Evolutionary conservation across 305 asterid genomes (phyloP).

Genomic region (Rubia occidens): DNA sequence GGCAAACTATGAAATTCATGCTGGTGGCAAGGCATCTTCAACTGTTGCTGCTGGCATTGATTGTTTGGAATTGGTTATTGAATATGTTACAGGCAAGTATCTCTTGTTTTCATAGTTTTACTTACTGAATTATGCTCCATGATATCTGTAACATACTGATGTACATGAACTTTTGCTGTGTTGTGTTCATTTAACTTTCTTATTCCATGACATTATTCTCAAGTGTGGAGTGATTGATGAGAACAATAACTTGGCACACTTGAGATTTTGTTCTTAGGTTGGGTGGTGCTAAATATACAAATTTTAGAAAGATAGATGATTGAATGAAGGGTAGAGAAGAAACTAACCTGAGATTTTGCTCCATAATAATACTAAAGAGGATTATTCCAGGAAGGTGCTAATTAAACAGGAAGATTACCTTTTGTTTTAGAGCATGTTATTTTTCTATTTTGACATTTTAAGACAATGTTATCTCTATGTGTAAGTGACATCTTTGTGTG

Average conservation of each 20-base stretch:
- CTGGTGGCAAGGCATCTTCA: conserved; percentile 60
- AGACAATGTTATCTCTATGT: background rate
- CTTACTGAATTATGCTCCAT: background rate
- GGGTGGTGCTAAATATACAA: background rate
- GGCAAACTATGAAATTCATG: conserved; percentile 53
- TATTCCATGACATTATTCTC: background rate
- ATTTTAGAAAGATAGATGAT: background rate
- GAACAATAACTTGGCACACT: background rate
- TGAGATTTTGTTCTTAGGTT: background rate
- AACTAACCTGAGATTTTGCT: background rate
- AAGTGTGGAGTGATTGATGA: background rate
- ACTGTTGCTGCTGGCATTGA: conserved; percentile 80
- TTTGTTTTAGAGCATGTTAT: background rate
- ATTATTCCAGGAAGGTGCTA: background rate
- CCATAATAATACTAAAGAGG: background rate
- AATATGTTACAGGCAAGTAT: conserved; percentile 54
- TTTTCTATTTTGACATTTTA: background rate
- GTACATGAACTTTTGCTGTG: background rate
- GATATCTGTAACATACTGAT: background rate
- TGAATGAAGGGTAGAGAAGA: background rate
- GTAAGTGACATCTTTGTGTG: conserved; percentile 13
- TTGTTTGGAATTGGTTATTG: conserved; percentile 68
- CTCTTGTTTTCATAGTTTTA: background rate
- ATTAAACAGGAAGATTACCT: background rate
- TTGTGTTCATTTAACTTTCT: background rate